Evolutionary conservation across 306 rosid genomes (phyloP), one percentile per base, ranked within the genome.

Genomic region (Geum urbanum): DNA sequence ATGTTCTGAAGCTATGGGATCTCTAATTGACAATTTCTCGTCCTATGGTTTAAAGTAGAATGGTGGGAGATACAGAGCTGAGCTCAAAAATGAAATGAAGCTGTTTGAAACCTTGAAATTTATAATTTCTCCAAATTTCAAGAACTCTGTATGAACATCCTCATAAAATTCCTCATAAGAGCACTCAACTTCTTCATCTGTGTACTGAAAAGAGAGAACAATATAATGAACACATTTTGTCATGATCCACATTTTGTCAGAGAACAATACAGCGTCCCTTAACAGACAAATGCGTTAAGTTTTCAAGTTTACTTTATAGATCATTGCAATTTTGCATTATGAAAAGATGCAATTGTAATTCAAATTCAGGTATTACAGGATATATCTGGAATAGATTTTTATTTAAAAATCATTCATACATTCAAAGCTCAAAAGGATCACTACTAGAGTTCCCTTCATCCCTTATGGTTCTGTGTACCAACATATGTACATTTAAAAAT

Each of bases 101-200:
- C 64, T 81, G 72, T 72, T 49, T 74, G 76, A 59, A 79, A 94
- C 98, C 98, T 94, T 94, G 82, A 94, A 94, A 87, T 90, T 94
- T 63, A 88, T 81, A 80, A 94, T 90, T 86, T 94, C 96, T 55
- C 98, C 98, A 71, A 85, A 90, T 82, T 88, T 94, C 78, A 84
- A 82, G 80, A 94, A 90, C 81, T 94, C 97, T n/a, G 96, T 94
- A 82, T 94, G 98, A 81, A 94, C 98, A 81, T 94, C 98, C 73
- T 90, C 96, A 41, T 90, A 94, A 83, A 94, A 94, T 78, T 90
- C 98, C 81, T 94, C 94, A 80, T 78, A 94, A 72, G 86, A 78
- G 63, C 76, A 56, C 47, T 86, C 96, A 68, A 94, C 75, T 88
- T 94, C 98, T 80, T 94, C 98, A 70, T 94, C 98, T 22, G 89